Base-by-base conservation (phyloP, 2,329 filamentous ascomycete species). In the Cytospora leucostoma region DNA sequence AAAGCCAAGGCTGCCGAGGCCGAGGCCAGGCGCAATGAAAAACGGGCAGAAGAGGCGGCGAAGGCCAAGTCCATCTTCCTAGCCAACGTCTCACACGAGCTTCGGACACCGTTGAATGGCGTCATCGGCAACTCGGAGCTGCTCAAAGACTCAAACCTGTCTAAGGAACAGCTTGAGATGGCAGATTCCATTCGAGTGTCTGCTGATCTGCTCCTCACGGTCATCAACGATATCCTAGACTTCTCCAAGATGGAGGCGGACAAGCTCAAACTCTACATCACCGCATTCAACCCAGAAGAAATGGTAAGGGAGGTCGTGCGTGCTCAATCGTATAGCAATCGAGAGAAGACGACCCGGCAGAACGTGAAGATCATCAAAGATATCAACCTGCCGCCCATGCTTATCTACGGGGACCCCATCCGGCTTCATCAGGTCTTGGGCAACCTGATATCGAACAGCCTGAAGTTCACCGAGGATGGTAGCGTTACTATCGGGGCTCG, bases 181-280 rank as follows among this genome's bases (percentile, higher is more conserved):
- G 90, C 91, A 4, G 92, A 96, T 71, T 94, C 92, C 17, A 95
- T 96, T 61, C 87, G 92, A 56, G 84, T 93, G 37, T 96, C 91
- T 56, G 92, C 92, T 0, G 93, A 97, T 72, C 87, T 95, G 17
- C 78, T 97, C 15, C 80, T 97, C 33, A 95, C 93, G 0, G 92
- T 97, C 55, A 97, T 97, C 77, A 97, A 97, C 72, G 94, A 98
- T 72, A 97, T 97, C 59, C 81, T 97, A 5, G 94, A 98, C 75
- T 96, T 97, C 73, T 97, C 93, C 34, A 96, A 96, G 75, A 92
- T 95, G 79, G 92, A 96, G 74, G 92, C 90, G 3, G 91, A 93
- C 69, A 89, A 92, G 74, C 88, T 96, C 79, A 92, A 95, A 73
- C 84, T 93, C 1, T 91, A 91, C 72, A 83, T 88, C 64, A 88